Base-by-base conservation (phyloP, 2,329 filamentous ascomycete species). In the Fusarium agapanthi region DNA sequence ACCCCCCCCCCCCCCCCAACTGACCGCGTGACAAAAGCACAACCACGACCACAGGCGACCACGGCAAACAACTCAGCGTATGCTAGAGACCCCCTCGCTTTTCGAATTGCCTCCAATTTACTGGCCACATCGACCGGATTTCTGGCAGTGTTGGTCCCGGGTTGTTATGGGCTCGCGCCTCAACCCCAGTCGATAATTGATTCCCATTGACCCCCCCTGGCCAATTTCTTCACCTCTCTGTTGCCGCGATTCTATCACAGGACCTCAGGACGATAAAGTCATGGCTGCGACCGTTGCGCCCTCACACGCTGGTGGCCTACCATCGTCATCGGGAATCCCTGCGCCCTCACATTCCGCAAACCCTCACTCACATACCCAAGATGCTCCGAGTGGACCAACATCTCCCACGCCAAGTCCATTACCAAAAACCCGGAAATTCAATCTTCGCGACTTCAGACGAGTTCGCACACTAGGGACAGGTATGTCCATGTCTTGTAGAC, bases 381-480 rank as follows among this genome's bases (percentile, higher is more conserved):
- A 73, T 61, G 60, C 67, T 48, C 53, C 65, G 38, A 54, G 64
- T 61, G 50, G 41, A 43, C 45, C 68, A 26, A 47, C 67, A 15
- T 56, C 69, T 34, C 55, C 67, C 48, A 45, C 61, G 43, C 69
- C 74, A 61, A 63, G 73, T 35, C 72, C 78, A 26, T 69, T 78
- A 35, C 77, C 79, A 24, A 70, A 77, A 41, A 78, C 76, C 28
- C 79, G 65, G 62, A 79, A 75, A 56, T 78, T 83, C 60, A 76
- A 79, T 44, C 76, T 81, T 38, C 77, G 79, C 45, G 91, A 95
- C 83, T 95, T 95, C 79, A 86, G 89, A 67, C 86, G 93, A 55
- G 87, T 95, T 73, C 91, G 93, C 80, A 95, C 93, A 18, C 84
- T 95, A 71, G 93, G 91, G 71, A 95, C 93, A 44, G 93, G 92